Evolutionary conservation across 148 eudicot genomes (phyloP), one percentile per base, ranked within the genome.

Genomic region (Selenicereus undatus): DNA sequence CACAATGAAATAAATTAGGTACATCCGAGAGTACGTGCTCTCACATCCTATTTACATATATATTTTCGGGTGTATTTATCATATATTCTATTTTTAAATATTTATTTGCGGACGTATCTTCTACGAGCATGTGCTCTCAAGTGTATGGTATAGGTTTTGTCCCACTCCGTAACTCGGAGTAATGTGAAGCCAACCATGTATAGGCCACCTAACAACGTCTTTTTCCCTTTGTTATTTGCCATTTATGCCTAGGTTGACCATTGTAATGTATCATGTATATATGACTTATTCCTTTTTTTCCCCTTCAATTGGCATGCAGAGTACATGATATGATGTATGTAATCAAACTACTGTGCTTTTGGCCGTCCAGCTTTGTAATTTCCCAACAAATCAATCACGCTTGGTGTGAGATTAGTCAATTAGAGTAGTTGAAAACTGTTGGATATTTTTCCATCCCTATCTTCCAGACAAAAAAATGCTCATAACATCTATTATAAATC

Each of bases 391-490:
- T 18, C 56, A 51, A 0, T 35, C 62, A 18, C 50, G 50, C 73
- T 78, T 56, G 7, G 7, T 66, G 18, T 81, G 30, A 73, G 14
- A 51, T 51, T 66, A 52, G 85, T 78, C 85, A 83, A 79, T 24
- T 65, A 45, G 35, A 78, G 74, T 50, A 32, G 81, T 71, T 74
- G 75, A 78, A 74, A 54, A 52, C 4, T 7, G 17, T 52, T 11
- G 20, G 18, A 21, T 39, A 1, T 51, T 75, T 29, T 30, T 51
- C 18, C 51, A 2, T 24, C 14, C 52, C 13, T 22, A 64, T n/a
- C 8, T 56, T 17, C 6, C 3, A 0, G 14, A 24, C n/a, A 22
- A 64, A 64, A 24, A 21, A 7, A 54, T 3, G 26, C 21, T 60
- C 3, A 22, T 7, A 21, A 60, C 11, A 60, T 32, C 32, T 32